Percentiles rank a stretch among this genome's conserved stretches.
These are phyloP conservation scores for Myriosclerotinia scirpicola DNA, from an alignment of 2,329 filamentous ascomycete genomes.

Conservation along the genomic window DNA sequence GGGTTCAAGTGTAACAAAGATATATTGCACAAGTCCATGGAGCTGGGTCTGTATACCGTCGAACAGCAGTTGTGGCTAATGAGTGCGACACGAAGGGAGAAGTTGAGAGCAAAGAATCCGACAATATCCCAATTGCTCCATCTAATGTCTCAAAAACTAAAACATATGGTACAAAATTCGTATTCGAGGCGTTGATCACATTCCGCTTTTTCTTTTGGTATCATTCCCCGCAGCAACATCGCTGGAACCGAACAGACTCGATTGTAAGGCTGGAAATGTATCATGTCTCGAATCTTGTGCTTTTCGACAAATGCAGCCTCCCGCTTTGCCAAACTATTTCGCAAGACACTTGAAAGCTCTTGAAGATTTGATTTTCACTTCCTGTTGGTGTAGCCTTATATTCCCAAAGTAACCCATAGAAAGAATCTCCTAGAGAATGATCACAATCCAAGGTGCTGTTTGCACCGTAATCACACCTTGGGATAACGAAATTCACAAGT, in stretches of 20 bases:
- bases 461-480: neutral
- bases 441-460: neutral
- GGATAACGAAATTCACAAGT: neutral
- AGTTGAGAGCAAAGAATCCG: neutral
- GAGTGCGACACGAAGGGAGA: neutral
- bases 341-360: neutral
- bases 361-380: neutral
- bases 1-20: neutral
- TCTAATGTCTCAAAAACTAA: neutral
- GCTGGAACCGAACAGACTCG: conserved; percentile 1
- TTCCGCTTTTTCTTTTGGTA: conserved; percentile 8
- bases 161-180: neutral
- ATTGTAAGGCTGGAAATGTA: conserved; percentile 9
- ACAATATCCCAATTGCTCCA: neutral
- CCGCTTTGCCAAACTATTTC: neutral
- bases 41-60: conserved; percentile 11
- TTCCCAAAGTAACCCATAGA: neutral
- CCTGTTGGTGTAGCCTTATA: neutral
- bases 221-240: neutral
- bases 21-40: neutral
- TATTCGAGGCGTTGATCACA: conserved; percentile 9
- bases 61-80: conserved; percentile 1
- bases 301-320: conserved; percentile 14
- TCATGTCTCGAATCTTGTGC: neutral
- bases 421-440: neutral